Conservation (phyloP, 805 yeast species). For the Sungouiozyma ichnusensis region DNA sequence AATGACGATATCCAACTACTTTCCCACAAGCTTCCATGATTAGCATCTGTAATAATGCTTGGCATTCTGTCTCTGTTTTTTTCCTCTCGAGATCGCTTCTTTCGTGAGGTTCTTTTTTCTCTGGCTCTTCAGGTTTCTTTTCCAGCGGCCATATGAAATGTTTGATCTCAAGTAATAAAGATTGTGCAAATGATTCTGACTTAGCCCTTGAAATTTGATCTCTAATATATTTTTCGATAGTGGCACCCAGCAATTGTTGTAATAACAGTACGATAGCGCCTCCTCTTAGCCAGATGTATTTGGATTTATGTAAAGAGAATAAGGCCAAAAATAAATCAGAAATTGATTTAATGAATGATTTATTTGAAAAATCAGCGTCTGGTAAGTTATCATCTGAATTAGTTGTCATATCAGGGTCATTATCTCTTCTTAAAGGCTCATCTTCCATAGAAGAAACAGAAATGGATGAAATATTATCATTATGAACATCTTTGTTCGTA, state of each 20-base stretch:
- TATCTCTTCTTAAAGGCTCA: background rate
- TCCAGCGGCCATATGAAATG: conserved; percentile 44
- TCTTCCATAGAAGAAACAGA: background rate
- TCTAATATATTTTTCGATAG: conserved; percentile 63
- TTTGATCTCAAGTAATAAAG: conserved; percentile 26
- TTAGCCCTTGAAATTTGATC: conserved; percentile 24
- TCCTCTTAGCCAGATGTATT: conserved; percentile 69
- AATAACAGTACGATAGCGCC: conserved; percentile 69
- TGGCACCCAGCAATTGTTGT: conserved; percentile 80
- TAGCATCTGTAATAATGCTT: conserved; percentile 42
- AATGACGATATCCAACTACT: conserved; percentile 59
- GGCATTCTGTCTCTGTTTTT: conserved; percentile 48
- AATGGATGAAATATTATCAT: background rate
- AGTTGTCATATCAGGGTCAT: background rate
- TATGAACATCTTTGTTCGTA: no score
- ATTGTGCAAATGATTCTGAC: conserved; percentile 35
- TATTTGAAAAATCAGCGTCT: conserved; percentile 7
- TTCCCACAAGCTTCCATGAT: conserved; percentile 57
- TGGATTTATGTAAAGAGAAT: conserved; percentile 54
- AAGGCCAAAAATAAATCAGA: conserved; percentile 63
- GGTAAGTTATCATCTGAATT: background rate
- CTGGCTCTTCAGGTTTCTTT: conserved; percentile 31
- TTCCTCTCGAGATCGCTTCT: conserved; percentile 44
- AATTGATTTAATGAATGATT: conserved; percentile 66
- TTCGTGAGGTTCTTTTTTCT: conserved; percentile 4